These are phyloP conservation scores for Flaveria ramosissima DNA, from an alignment of 129 eudicot genomes.

Conservation along the genomic window DNA sequence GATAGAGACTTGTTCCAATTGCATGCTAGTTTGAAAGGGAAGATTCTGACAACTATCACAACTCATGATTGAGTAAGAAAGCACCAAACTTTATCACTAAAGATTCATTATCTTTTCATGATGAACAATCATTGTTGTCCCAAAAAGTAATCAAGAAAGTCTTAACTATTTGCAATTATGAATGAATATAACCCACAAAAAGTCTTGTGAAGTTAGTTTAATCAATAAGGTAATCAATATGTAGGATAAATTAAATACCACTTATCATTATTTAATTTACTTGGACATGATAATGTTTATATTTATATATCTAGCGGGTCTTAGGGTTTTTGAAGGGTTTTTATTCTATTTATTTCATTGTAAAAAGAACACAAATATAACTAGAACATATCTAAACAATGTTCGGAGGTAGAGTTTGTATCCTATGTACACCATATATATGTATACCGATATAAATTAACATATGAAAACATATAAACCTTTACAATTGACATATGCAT, in stretches of 20 bases:
- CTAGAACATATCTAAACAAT: background rate
- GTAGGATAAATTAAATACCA: background rate
- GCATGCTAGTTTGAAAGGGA: slow-evolving; percentile 41
- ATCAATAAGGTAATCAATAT: background rate
- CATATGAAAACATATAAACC: too few relatives aligned
- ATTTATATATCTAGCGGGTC: too few relatives aligned
- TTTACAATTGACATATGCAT: too few relatives aligned
- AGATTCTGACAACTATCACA: slow-evolving; percentile 74
- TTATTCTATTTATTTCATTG: background rate
- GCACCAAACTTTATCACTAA: slow-evolving; percentile 49
- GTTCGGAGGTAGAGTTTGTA: background rate
- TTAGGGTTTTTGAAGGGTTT: background rate
- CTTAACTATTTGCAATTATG: slow-evolving; percentile 21
- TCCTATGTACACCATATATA: too few relatives aligned
- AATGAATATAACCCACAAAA: slow-evolving; percentile 23
- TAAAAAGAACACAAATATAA: background rate
- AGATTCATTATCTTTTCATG: slow-evolving; percentile 38
- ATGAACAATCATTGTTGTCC: slow-evolving; percentile 43
- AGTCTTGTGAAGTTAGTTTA: background rate
- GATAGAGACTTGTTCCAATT: slow-evolving; percentile 27
- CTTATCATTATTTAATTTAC: background rate
- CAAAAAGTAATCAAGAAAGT: slow-evolving; percentile 36
- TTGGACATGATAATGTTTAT: background rate
- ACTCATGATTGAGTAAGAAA: slow-evolving; percentile 63
- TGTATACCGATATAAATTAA: too few relatives aligned